A percentile compares a stretch with the other conserved stretches of the same genome.
Evolutionary conservation across 805 yeast species (phyloP).

Genomic region (Metschnikowia cerradonensis): DNA sequence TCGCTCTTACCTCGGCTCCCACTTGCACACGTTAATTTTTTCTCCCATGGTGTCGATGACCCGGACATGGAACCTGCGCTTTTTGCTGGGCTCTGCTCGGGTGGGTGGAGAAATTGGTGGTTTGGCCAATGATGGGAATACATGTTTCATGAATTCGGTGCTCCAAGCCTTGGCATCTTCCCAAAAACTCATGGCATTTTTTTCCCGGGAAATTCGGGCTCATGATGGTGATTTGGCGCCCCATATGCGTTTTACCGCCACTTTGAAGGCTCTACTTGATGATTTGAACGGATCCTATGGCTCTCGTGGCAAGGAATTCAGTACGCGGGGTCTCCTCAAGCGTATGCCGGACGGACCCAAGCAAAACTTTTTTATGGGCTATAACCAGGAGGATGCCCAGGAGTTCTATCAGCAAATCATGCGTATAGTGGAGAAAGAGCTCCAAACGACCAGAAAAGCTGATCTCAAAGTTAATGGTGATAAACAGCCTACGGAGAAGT

Average conservation of each 20-base stretch:
- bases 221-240: slow-evolving; percentile 20
- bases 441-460: slow-evolving; percentile 17
- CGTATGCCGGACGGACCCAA: slow-evolving; percentile 76
- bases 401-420: slow-evolving; percentile 84
- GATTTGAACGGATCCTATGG: slow-evolving; percentile 57
- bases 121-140: slow-evolving; percentile 82
- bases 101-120: slow-evolving; percentile 83
- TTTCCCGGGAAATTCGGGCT: slow-evolving; percentile 38
- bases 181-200: slow-evolving; percentile 51
- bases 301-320: slow-evolving; percentile 53
- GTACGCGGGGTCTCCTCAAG: slow-evolving; percentile 55
- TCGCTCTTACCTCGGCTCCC: background rate
- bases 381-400: slow-evolving; percentile 95
- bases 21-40: background rate
- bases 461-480: slow-evolving; percentile 1
- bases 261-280: slow-evolving; percentile 48
- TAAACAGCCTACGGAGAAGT: slow-evolving; percentile 4
- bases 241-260: slow-evolving; percentile 47
- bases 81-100: background rate
- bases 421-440: slow-evolving; percentile 60
- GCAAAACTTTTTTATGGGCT: slow-evolving; percentile 72
- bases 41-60: background rate
- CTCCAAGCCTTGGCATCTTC: slow-evolving; percentile 80
- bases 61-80: background rate
- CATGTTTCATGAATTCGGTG: slow-evolving; percentile 92